These are phyloP conservation scores for Saturnispora kantuleensis DNA, from an alignment of 805 yeast species.

Conservation along the genomic window DNA sequence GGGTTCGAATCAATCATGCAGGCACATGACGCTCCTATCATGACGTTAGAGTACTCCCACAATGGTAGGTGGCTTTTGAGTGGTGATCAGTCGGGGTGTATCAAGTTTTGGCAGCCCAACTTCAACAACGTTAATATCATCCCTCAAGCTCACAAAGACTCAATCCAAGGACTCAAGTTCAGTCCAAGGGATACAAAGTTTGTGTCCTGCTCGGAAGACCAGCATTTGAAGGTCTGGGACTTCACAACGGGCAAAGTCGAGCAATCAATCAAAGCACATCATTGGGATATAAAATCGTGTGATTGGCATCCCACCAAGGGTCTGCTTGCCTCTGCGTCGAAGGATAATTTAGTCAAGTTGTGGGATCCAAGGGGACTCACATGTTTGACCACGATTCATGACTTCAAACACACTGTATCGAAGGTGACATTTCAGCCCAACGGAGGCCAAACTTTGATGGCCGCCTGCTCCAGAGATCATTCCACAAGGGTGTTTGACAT, in stretches of 20 bases:
- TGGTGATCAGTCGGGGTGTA: constrained; percentile 85
- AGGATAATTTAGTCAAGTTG: constrained; percentile 83
- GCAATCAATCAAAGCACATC: constrained; percentile 75
- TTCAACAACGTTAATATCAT: constrained; percentile 87
- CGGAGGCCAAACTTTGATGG: constrained; percentile 67
- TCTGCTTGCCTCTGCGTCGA: constrained; percentile 83
- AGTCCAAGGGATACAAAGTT: constrained; percentile 86
- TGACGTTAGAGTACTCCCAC: constrained; percentile 72
- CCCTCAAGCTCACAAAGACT: constrained; percentile 65
- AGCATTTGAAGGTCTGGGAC: constrained; percentile 85
- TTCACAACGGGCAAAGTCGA: constrained; percentile 85
- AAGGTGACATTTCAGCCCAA: constrained; percentile 64
- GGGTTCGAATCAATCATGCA: constrained; percentile 97
- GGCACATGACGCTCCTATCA: constrained; percentile 89
- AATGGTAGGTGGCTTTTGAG: constrained; percentile 90
- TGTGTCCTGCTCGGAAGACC: constrained; percentile 92
- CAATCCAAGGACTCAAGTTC: constrained; percentile 78
- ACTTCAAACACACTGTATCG: constrained; percentile 90
- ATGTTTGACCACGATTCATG: constrained; percentile 74
- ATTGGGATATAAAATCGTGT: constrained; percentile 96
- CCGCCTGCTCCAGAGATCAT: constrained; percentile 82
- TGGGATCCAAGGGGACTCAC: constrained; percentile 90
- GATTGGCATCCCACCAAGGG: constrained; percentile 96
- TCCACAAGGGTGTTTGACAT: constrained; percentile 83
- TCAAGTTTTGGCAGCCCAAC: constrained; percentile 97